Evolutionary conservation across 2,329 filamentous ascomycete genomes (phyloP).

Genomic region (Leptodontidium sp.): DNA sequence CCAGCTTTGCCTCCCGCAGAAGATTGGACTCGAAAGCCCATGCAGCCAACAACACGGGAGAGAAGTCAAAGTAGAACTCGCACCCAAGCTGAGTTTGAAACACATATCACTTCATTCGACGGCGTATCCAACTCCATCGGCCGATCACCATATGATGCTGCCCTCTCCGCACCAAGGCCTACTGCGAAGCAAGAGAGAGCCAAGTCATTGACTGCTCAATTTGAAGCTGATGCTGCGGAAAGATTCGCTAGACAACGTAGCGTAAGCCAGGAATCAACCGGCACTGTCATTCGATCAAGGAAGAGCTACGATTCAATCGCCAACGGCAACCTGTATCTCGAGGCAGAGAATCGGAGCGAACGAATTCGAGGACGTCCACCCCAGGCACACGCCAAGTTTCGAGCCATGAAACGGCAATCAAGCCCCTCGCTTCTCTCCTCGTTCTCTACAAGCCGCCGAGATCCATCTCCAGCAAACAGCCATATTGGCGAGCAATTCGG

Average conservation of each 20-base stretch:
- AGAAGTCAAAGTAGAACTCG: constrained; percentile 4
- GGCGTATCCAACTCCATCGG: constrained; percentile 38
- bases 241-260: constrained; percentile 28
- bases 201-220: constrained; percentile 39
- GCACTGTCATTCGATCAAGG: constrained; percentile 16
- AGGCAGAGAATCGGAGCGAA: constrained; percentile 8
- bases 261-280: constrained; percentile 19
- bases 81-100: constrained; percentile 37
- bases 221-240: constrained; percentile 37
- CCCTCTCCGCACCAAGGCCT: constrained; percentile 13
- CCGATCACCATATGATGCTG: constrained; percentile 40
- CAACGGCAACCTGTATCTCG: constrained; percentile 8
- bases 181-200: constrained; percentile 26
- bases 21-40: constrained; percentile 11
- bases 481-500: background rate
- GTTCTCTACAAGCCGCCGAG: background rate
- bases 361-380: constrained; percentile 14
- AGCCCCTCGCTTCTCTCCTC: background rate
- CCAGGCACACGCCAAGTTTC: constrained; percentile 22
- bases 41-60: constrained; percentile 1
- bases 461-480: constrained; percentile 1
- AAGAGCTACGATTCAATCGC: constrained; percentile 32
- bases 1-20: constrained; percentile 7
- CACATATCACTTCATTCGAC: constrained; percentile 38
- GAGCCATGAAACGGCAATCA: background rate